Percentiles rank a stretch among this genome's conserved stretches.
Evolutionary conservation across 2,329 filamentous ascomycete genomes (phyloP).

Genomic region (Alternaria tenuissima): DNA sequence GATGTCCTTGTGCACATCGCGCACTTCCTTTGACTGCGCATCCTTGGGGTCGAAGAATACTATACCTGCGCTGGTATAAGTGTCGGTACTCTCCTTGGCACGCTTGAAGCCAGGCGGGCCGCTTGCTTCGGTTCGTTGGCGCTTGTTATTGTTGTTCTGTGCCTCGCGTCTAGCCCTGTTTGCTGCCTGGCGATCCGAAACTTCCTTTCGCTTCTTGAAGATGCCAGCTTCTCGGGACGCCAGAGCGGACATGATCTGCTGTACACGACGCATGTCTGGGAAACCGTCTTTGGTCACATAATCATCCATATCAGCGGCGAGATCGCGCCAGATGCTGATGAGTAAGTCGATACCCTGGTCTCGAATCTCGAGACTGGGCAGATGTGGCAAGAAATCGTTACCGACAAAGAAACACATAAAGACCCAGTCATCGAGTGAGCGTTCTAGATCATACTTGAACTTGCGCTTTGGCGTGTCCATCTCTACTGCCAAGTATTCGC

Average conservation of each 20-base stretch:
- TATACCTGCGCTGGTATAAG: constrained; percentile 46
- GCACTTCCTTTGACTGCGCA: constrained; percentile 48
- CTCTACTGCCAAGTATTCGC: constrained; percentile 93
- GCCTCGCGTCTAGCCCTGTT: constrained; percentile 66
- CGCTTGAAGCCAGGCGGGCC: constrained; percentile 41
- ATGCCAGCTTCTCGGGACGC: constrained; percentile 96
- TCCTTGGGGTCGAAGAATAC: constrained; percentile 49
- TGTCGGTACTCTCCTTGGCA: constrained; percentile 46
- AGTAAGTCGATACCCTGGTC: constrained; percentile 97
- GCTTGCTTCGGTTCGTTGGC: constrained; percentile 43
- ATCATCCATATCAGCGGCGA: constrained; percentile 88
- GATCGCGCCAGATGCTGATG: constrained; percentile 96
- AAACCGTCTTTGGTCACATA: constrained; percentile 96
- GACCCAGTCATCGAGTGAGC: constrained; percentile 96
- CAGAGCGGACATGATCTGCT: constrained; percentile 85
- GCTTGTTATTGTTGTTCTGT: constrained; percentile 45
- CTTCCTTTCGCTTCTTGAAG: constrained; percentile 85
- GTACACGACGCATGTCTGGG: constrained; percentile 85
- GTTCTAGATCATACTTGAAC: constrained; percentile 91
- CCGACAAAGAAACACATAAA: constrained; percentile 99
- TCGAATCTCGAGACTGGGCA: constrained; percentile 96
- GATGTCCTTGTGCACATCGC: constrained; percentile 82
- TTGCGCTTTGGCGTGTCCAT: constrained; percentile 82
- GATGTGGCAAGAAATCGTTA: constrained; percentile 96
- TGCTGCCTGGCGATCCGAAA: constrained; percentile 83